These are phyloP conservation scores for Solanum medicagineum DNA, from an alignment of 257 asterid species.

Conservation along the genomic window DNA sequence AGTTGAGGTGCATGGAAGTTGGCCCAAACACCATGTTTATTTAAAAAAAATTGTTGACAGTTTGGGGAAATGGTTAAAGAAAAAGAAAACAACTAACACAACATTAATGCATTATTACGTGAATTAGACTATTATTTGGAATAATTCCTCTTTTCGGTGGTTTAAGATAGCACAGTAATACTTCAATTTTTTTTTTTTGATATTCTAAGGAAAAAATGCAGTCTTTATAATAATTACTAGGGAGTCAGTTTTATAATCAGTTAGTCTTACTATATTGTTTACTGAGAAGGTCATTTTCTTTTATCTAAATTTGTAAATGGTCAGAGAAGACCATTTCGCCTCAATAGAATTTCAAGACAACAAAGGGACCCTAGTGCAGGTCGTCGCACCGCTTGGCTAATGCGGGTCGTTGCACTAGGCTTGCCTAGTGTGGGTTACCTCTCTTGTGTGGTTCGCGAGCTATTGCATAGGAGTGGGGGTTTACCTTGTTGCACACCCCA, in stretches of 20 bases:
- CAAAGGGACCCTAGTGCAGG: too few species aligned
- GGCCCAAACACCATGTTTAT: too few species aligned
- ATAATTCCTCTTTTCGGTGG: neutral
- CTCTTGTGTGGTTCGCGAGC: too few species aligned
- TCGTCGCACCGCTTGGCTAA: too few species aligned
- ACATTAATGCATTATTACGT: neutral
- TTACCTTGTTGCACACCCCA: too few species aligned
- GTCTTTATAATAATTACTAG: neutral
- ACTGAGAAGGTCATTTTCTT: neutral
- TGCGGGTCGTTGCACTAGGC: too few species aligned
- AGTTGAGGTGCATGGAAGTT: too few species aligned
- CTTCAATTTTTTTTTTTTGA: neutral
- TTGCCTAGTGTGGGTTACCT: too few species aligned
- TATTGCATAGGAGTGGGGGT: too few species aligned
- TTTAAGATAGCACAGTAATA: neutral
- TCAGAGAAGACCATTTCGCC: neutral
- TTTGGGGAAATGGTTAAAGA: neutral
- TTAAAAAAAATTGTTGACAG: too few species aligned
- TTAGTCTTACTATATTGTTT: neutral
- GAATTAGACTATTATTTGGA: neutral
- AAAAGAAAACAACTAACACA: neutral
- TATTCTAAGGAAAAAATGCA: neutral
- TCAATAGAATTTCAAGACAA: neutral
- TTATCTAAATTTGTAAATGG: neutral
- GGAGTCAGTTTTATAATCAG: neutral